These are phyloP conservation scores for Alectoria sarmentosa DNA, from an alignment of 495 filamentous ascomycete genomes.

Conservation along the genomic window DNA sequence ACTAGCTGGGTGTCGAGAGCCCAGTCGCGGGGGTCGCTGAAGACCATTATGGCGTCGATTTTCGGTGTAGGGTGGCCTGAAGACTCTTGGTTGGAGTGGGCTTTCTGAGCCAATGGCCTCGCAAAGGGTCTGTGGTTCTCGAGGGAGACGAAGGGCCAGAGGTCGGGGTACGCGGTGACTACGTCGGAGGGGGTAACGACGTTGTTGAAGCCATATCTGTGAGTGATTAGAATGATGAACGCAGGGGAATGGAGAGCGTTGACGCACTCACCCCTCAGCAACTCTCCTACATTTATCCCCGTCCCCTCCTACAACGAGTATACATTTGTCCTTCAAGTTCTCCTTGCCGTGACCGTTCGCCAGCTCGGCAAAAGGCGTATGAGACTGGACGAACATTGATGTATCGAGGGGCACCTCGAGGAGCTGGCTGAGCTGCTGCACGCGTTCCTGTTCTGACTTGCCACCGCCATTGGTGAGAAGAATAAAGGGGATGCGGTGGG, in stretches of 20 bases:
- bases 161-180: conserved; percentile 57
- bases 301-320: conserved; percentile 78
- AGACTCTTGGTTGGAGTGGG: conserved; percentile 25
- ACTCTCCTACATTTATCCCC: conserved; percentile 67
- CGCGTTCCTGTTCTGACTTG: conserved; percentile 63
- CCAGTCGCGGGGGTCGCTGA: conserved; percentile 92
- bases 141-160: conserved; percentile 74
- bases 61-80: conserved; percentile 44
- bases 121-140: conserved; percentile 55
- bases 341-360: conserved; percentile 32
- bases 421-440: conserved; percentile 58
- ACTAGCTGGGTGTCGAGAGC: conserved; percentile 79
- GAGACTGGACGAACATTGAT: conserved; percentile 71
- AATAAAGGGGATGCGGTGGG: conserved; percentile 69
- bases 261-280: conserved; percentile 47
- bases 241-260: not conserved
- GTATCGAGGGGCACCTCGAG: conserved; percentile 53
- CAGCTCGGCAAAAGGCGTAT: conserved; percentile 68
- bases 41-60: conserved; percentile 81
- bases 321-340: conserved; percentile 50
- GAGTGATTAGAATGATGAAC: conserved; percentile 2
- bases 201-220: conserved; percentile 72
- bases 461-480: conserved; percentile 88
- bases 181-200: conserved; percentile 86
- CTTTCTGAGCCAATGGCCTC: conserved; percentile 41